Conservation (phyloP, 192 early-diverging fungal species). For the Entomortierella lignicola region DNA sequence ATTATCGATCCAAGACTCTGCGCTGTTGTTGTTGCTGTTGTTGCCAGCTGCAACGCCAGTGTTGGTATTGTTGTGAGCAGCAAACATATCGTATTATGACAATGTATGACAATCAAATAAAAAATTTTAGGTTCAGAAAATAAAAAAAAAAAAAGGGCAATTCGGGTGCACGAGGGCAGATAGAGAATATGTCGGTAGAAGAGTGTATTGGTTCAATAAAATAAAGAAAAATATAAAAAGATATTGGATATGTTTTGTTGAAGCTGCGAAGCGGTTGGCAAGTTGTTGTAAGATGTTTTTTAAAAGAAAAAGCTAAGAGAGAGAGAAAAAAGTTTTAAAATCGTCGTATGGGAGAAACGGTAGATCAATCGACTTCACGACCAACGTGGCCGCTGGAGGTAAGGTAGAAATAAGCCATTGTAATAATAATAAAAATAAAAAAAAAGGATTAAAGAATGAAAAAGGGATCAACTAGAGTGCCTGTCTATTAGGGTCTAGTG, state of each 20-base stretch:
- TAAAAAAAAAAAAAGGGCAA: not conserved
- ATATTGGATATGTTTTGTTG: not conserved
- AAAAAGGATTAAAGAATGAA: constrained; percentile 1
- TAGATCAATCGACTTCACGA: constrained; percentile 51
- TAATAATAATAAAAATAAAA: constrained; percentile 36
- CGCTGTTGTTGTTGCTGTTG: too few relatives aligned
- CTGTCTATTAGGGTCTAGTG: constrained; percentile 54
- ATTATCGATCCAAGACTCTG: constrained; percentile 12
- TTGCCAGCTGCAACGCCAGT: not conserved
- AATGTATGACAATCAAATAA: not conserved
- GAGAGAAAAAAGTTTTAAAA: constrained; percentile 4
- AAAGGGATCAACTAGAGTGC: constrained; percentile 47
- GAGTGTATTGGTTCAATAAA: too few relatives aligned
- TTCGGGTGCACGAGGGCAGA: not conserved
- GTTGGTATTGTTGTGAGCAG: not conserved
- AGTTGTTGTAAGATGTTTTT: not conserved
- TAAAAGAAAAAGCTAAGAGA: constrained; percentile 8
- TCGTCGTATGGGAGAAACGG: constrained; percentile 18
- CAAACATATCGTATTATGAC: constrained; percentile 8
- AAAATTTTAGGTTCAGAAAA: constrained; percentile 9
- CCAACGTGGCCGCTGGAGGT: constrained; percentile 54
- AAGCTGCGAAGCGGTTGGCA: not conserved
- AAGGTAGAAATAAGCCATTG: constrained; percentile 54
- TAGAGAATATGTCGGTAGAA: too few relatives aligned
- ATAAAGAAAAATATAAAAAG: not conserved